Evolutionary conservation across 2,329 filamentous ascomycete genomes (phyloP), one percentile per base, ranked within the genome.

Genomic region (Cryphonectria parasitica): DNA sequence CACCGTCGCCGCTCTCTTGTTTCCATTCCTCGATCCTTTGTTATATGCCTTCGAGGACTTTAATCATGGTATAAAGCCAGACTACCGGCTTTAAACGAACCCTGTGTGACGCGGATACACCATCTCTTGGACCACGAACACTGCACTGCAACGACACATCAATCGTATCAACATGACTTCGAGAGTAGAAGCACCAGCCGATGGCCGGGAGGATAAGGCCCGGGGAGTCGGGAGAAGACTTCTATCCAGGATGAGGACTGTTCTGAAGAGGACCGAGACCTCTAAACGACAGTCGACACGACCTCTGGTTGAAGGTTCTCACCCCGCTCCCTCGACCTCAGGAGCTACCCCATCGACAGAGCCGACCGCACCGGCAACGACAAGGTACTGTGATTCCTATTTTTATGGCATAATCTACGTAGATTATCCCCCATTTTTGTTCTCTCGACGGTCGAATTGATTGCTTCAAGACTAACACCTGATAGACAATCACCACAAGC

Each of bases 241-340:
- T 28, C 72, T 88, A 43, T 82, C 82, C 49, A 80, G 84, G 49
- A 80, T 86, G 76, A 88, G 83, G 80, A 84, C 84, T 3, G 84
- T 85, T 43, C 80, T 87, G 69, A 86, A 80, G 77, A 83, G 80
- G 74, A 78, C 81, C 71, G 83, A 84, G 17, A 68, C 76, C 17
- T 76, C 78, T 71, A 68, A 66, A n/a, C 76, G 77, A 49, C 72
- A 74, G 49, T 78, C 78, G 31, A 66, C 73, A 25, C 17, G 58
- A 6, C 28, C 71, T 28, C n/a, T 49, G n/a, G 58, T 58, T 34
- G 58, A 63, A 25, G 58, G 63, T 54, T 36, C 43, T 36, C 28
- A 10, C 13, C 52, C 60, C 2, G 62, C 36, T 13, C 25, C 56
- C 45, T 43, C 41, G 41, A 1, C 56, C 5, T 11, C 39, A 34